Percentiles rank a stretch among this genome's conserved stretches.
These are phyloP conservation scores for Cyclotella baltica DNA, from an alignment of 108 stramenopile species.

Conservation along the genomic window DNA sequence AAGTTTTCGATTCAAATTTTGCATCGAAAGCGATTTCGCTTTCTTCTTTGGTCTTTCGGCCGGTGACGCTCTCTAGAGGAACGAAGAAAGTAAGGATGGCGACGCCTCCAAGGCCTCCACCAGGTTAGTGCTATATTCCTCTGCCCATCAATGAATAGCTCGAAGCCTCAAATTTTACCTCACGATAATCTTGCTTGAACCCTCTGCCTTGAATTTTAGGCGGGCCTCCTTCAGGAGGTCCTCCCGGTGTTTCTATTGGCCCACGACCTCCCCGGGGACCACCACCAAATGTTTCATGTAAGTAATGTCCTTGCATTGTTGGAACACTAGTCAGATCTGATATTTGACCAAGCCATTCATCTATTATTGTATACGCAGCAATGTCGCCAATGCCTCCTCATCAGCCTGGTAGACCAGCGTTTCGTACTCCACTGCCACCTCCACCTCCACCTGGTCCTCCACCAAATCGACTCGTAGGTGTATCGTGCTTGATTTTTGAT, in stretches of 20 bases:
- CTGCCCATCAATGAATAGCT: not conserved
- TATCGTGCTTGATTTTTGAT: conserved; percentile 18
- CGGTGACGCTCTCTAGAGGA: not conserved
- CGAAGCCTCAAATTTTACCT: not conserved
- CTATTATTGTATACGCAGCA: too few species aligned
- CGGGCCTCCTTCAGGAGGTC: not conserved
- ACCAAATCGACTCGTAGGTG: not conserved
- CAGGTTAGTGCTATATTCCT: not conserved
- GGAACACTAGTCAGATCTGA: too few species aligned
- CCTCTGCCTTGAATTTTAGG: not conserved
- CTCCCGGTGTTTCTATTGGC: conserved; percentile 9
- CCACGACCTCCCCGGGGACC: conserved; percentile 23
- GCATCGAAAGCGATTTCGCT: too few species aligned
- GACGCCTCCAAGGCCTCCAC: conserved; percentile 15
- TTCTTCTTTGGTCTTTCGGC: not conserved
- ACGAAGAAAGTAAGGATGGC: not conserved
- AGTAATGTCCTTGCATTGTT: conserved; percentile 5
- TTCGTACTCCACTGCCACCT: not conserved
- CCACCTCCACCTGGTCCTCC: not conserved
- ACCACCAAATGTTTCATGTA: conserved; percentile 15
- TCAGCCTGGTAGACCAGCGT: conserved; percentile 1
- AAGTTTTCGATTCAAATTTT: too few species aligned
- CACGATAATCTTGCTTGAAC: not conserved
- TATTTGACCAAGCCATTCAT: too few species aligned
- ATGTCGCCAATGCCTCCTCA: conserved; percentile 37